phyloP scores from a whole-genome alignment of 2,329 filamentous ascomycete species.

The Ascochyta lentis region DNA sequence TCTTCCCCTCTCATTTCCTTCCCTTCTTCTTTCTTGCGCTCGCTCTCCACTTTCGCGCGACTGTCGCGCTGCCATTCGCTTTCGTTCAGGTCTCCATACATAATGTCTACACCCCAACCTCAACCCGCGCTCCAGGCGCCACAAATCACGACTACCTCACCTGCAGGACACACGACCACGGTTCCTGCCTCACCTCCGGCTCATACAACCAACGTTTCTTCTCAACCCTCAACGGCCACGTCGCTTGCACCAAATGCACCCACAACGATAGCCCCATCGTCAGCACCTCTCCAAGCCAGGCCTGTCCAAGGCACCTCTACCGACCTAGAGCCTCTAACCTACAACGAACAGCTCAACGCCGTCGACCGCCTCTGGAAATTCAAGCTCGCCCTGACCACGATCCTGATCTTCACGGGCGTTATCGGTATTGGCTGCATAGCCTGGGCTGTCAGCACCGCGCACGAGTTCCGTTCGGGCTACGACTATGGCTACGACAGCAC shows the following conservation, averaged over 20 bases:
- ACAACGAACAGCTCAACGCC: conserved; percentile 35
- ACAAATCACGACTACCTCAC: conserved; percentile 12
- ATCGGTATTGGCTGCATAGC: conserved; percentile 44
- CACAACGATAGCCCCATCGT: not conserved
- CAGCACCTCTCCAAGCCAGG: not conserved
- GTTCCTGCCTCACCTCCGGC: not conserved
- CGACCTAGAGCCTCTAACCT: conserved; percentile 13
- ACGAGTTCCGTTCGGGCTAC: not conserved
- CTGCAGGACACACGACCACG: conserved; percentile 6
- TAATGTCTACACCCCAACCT: conserved; percentile 13
- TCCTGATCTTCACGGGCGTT: conserved; percentile 33
- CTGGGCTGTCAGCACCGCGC: conserved; percentile 24
- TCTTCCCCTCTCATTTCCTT: not conserved
- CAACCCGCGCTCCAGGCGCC: conserved; percentile 6
- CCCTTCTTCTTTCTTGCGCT: not conserved
- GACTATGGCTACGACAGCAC: conserved; percentile 23
- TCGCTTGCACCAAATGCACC: conserved; percentile 1
- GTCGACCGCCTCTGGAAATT: conserved; percentile 42
- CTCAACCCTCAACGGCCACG: not conserved
- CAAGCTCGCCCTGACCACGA: conserved; percentile 33
- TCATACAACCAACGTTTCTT: not conserved
- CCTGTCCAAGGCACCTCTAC: conserved; percentile 5
- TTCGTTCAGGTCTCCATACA: not conserved
- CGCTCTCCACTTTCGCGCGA: conserved; percentile 4
- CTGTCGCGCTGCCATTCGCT: conserved; percentile 17